Conservation (phyloP, 306 rosid species). For the Begonia peltatifolia region DNA sequence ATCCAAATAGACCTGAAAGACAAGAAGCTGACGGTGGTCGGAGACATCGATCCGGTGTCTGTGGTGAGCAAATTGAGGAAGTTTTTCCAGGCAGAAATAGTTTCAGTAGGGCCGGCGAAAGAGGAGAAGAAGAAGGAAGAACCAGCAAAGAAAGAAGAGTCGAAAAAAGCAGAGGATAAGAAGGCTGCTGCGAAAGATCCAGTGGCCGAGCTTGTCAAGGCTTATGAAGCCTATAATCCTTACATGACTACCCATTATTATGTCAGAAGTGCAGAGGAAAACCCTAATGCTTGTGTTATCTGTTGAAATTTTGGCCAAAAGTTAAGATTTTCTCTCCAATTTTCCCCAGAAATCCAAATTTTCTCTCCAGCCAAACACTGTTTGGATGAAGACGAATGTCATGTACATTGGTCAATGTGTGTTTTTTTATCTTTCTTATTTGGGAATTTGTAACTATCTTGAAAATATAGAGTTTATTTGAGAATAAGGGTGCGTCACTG, state of each 20-base stretch:
- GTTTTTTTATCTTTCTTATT: no score
- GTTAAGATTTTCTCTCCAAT: no score
- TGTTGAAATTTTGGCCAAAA: conserved; percentile 16
- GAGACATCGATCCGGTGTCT: conserved; percentile 43
- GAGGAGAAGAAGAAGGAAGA: conserved; percentile 55
- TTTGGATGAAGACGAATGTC: no score
- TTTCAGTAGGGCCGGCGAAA: conserved; percentile 65
- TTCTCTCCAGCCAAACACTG: no score
- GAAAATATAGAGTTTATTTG: no score
- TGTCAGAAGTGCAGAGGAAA: conserved; percentile 32
- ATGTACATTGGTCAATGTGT: no score
- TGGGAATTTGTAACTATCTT: no score
- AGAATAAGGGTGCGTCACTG: no score
- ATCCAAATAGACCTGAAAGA: conserved; percentile 55
- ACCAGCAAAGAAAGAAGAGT: conserved; percentile 13
- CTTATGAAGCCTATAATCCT: conserved; percentile 2
- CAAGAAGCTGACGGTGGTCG: conserved; percentile 46
- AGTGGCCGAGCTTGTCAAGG: conserved; percentile 8
- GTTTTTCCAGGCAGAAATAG: conserved; percentile 27
- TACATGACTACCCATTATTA: conserved; percentile 10
- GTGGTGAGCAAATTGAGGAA: conserved; percentile 50
- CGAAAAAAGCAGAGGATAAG: conserved; percentile 12
- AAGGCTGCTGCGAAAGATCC: conserved; percentile 26
- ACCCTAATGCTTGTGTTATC: conserved; percentile 58
- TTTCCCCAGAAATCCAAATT: no score